Base-by-base conservation (phyloP, 306 rosid genomes). In the Vigna reflexopilosa region DNA sequence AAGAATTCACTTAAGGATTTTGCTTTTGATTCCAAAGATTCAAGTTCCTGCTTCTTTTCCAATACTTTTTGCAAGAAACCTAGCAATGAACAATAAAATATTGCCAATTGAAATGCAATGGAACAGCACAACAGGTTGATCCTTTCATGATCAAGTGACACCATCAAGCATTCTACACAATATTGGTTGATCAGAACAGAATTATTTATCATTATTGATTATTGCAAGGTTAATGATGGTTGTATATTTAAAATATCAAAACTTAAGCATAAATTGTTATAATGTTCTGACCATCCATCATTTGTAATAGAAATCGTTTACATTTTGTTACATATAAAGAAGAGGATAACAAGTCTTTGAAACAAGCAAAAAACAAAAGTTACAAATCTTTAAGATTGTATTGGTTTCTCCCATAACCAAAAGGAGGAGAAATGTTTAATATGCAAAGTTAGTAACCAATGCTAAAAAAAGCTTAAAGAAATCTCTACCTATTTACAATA, bases 11-110 rank as follows among this genome's bases (percentile, higher is more conserved):
- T 81, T 49, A 88, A 83, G 48, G 84, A 78, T 71, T 89, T 84
- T 84, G 90, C 80, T 81, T 96, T 59, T 30, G 77, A 44, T 66
- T 89, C 90, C 90, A 90, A 83, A 72, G 67, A 49, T 87, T 85
- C 86, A 78, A 84, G 72, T 80, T 88, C 87, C 75, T 80, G 91
- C 93, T 88, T 87, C 83, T 14, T 69, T 78, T 61, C 61, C 62
- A 52, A 54, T 59, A 78, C 40, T 78, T 81, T 17, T 78, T 22
- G 49, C 81, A 69, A 81, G 85, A 69, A 76, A 78, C 78, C 81
- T 74, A 64, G 56, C 68, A 74, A 75, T 45, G 70, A 73, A 69
- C 51, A 68, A 77, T 14, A 38, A 77, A 62, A 51, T 61, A 51
- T 67, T 63, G 63, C 67, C 70, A 73, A 62, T 45, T 68, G 51